These are phyloP conservation scores for Diaporthe batatas DNA, from an alignment of 2,329 filamentous ascomycete species.

Conservation along the genomic window DNA sequence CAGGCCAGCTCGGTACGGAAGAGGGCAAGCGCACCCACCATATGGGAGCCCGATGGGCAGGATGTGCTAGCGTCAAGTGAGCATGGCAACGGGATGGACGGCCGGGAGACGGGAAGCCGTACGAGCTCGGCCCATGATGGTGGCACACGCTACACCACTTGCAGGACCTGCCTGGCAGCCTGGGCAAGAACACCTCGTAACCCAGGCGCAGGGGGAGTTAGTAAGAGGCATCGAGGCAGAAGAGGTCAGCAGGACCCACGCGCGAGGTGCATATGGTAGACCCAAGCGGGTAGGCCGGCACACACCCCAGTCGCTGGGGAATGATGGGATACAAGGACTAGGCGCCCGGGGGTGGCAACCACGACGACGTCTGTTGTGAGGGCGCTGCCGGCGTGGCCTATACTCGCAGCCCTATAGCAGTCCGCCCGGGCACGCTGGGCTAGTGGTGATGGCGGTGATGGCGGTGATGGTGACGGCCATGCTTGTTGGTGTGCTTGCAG, in stretches of 20 bases:
- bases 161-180: not conserved
- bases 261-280: slow-evolving; percentile 13
- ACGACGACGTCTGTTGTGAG: not conserved
- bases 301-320: slow-evolving; percentile 12
- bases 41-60: slow-evolving; percentile 14
- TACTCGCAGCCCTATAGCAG: not conserved
- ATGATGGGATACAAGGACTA: slow-evolving; percentile 22
- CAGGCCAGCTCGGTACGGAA: not conserved
- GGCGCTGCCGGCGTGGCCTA: slow-evolving; percentile 6
- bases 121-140: slow-evolving; percentile 12
- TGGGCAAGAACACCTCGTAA: not conserved
- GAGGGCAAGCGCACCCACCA: slow-evolving; percentile 7
- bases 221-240: not conserved
- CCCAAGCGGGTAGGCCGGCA: slow-evolving; percentile 20
- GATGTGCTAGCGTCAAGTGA: not conserved
- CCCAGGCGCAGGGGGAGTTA: not conserved
- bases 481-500: too few species aligned
- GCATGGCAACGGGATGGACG: slow-evolving; percentile 7
- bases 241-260: slow-evolving; percentile 25
- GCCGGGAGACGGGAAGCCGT: slow-evolving; percentile 18
- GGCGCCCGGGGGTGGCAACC: slow-evolving; percentile 1
- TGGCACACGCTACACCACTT: slow-evolving; percentile 24
- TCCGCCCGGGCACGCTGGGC: slow-evolving; percentile 6
- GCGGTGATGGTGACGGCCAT: not conserved
- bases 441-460: not conserved